Conservation (phyloP, 495 filamentous ascomycete genomes). For the Rostrohypoxylon terebratum region DNA sequence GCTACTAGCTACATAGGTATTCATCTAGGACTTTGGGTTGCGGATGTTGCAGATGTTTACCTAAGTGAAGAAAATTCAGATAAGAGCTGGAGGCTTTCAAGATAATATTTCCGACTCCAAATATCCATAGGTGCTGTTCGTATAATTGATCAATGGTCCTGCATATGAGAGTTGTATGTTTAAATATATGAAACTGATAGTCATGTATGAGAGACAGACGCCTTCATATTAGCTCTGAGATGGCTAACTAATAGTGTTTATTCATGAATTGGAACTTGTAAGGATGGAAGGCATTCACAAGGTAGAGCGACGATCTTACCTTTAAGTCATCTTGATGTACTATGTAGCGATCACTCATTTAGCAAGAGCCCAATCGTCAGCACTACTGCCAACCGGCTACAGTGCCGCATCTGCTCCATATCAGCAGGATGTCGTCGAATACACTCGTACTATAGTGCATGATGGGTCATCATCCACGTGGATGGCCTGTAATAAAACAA, state of each 20-base stretch:
- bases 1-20: no score
- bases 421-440: background rate
- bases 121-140: conserved; percentile 8
- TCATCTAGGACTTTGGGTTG: background rate
- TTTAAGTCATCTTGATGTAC: conserved; percentile 19
- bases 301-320: conserved; percentile 27
- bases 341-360: conserved; percentile 32
- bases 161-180: background rate
- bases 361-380: conserved; percentile 20
- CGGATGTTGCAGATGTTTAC: no score
- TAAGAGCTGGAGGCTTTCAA: background rate
- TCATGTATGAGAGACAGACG: no score
- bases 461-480: conserved; percentile 3
- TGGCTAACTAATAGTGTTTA: background rate
- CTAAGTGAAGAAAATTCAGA: background rate
- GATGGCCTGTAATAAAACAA: background rate
- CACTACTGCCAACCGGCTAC: conserved; percentile 2
- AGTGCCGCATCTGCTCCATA: conserved; percentile 17
- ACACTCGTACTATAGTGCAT: background rate
- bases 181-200: background rate
- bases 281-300: conserved; percentile 12
- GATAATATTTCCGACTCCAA: background rate
- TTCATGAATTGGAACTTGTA: background rate
- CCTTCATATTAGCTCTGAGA: background rate
- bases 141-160: conserved; percentile 25